These are phyloP conservation scores for Talaromyces proteolyticus DNA, from an alignment of 495 filamentous ascomycete genomes.

Conservation along the genomic window DNA sequence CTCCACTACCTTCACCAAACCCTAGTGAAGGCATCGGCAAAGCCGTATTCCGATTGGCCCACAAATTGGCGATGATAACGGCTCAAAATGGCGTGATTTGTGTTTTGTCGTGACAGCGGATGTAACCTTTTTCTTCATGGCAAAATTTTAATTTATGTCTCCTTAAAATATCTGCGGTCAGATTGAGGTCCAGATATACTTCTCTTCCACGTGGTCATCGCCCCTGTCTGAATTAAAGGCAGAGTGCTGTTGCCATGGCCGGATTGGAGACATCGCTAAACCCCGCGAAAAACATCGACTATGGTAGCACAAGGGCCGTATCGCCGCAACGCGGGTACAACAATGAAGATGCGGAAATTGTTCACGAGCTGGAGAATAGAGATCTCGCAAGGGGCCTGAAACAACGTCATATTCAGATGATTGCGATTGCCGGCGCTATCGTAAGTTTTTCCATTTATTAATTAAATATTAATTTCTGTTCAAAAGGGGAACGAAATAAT, in stretches of 20 bases:
- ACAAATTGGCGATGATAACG: background rate
- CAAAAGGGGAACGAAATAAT: background rate
- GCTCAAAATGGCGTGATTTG: background rate
- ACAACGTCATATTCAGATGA: constrained; percentile 51
- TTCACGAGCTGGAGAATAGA: constrained; percentile 10
- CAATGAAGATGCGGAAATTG: constrained; percentile 8
- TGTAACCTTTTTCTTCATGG: background rate
- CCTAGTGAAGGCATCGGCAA: no score
- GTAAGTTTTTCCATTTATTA: constrained; percentile 12
- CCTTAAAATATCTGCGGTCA: no score
- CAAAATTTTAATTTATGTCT: background rate
- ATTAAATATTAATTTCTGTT: background rate
- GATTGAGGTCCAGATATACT: background rate
- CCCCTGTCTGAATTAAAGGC: background rate
- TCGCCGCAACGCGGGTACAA: background rate
- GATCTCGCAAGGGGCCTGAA: constrained; percentile 26
- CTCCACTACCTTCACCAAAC: no score
- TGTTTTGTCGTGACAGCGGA: background rate
- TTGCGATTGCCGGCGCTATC: constrained; percentile 54
- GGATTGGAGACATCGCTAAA: background rate
- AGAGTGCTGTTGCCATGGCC: background rate
- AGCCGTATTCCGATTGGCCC: background rate
- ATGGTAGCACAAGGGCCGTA: background rate
- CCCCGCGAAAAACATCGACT: background rate
- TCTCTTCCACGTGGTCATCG: background rate